phyloP scores from a whole-genome alignment of 345 rosid genomes.

The Pistacia vera region DNA sequence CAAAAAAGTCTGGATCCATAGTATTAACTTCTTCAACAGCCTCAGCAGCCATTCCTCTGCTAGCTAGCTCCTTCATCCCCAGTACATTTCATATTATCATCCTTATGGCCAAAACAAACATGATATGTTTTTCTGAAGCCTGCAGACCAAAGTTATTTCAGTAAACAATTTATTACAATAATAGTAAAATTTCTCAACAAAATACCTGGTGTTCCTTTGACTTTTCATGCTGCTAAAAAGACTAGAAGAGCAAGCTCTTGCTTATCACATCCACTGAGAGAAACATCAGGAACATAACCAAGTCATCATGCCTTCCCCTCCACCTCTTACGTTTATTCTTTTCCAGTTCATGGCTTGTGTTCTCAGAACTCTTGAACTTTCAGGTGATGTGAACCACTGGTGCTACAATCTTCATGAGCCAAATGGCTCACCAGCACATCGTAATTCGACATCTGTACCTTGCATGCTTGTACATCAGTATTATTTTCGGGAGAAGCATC shows the following conservation, averaged over 20 bases:
- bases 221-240: constrained; percentile 18
- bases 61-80: constrained; percentile 78
- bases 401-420: constrained; percentile 77
- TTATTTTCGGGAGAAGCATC: constrained; percentile 46
- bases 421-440: constrained; percentile 53
- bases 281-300: constrained; percentile 38
- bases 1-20: constrained; percentile 71
- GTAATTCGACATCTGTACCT: constrained; percentile 57
- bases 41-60: constrained; percentile 87
- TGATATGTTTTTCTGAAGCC: constrained; percentile 34
- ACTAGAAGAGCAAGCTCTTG: constrained; percentile 33
- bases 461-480: constrained; percentile 44
- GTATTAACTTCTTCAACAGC: constrained; percentile 72
- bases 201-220: constrained; percentile 45
- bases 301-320: constrained; percentile 82
- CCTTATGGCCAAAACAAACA: constrained; percentile 23
- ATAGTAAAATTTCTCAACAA: constrained; percentile 10
- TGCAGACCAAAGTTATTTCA: constrained; percentile 26
- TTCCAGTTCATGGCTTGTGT: constrained; percentile 54
- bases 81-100: constrained; percentile 69
- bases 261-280: constrained; percentile 43
- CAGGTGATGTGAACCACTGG: constrained; percentile 67
- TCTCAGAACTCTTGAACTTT: constrained; percentile 46
- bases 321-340: constrained; percentile 88
- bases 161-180: constrained; percentile 12